Evolutionary conservation across 1,139 yeast genomes (phyloP).

Genomic region (Yamadazyma oceani): DNA sequence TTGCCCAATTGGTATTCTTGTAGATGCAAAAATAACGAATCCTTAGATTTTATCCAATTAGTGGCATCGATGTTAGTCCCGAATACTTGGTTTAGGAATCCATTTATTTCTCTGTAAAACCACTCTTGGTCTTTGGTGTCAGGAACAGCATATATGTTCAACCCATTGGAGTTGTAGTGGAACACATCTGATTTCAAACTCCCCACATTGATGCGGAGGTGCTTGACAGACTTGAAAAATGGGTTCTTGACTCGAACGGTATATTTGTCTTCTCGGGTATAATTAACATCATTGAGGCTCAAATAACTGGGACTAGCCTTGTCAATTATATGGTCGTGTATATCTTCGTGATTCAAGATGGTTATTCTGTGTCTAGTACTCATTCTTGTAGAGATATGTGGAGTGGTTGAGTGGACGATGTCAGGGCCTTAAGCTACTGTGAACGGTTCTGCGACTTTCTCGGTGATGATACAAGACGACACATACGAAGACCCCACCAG

Average conservation of each 20-base stretch:
- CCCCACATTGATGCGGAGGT: constrained; percentile 26
- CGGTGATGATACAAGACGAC: too few species aligned
- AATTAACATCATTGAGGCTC: constrained; percentile 14
- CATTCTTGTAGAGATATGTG: not conserved
- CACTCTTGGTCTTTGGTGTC: constrained; percentile 15
- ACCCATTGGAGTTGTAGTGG: constrained; percentile 25
- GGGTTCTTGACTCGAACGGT: constrained; percentile 9
- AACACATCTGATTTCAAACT: constrained; percentile 21
- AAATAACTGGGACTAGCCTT: constrained; percentile 17
- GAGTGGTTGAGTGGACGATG: too few species aligned
- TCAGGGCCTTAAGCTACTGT: too few species aligned
- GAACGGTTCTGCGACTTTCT: too few species aligned
- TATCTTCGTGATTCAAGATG: constrained; percentile 26
- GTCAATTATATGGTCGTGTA: constrained; percentile 26
- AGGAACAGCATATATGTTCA: constrained; percentile 31
- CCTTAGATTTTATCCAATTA: constrained; percentile 23
- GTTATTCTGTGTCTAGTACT: constrained; percentile 35
- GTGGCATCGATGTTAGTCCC: constrained; percentile 15
- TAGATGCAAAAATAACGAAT: constrained; percentile 22
- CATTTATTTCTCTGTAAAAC: constrained; percentile 23
- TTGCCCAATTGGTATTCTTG: constrained; percentile 5
- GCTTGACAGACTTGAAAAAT: constrained; percentile 15
- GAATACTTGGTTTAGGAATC: constrained; percentile 19
- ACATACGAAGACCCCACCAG: too few species aligned
- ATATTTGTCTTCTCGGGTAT: constrained; percentile 16